Percentiles rank a stretch among this genome's conserved stretches.
phyloP scores from a whole-genome alignment of 108 stramenopile genomes.

The Nitzschia sp. region DNA sequence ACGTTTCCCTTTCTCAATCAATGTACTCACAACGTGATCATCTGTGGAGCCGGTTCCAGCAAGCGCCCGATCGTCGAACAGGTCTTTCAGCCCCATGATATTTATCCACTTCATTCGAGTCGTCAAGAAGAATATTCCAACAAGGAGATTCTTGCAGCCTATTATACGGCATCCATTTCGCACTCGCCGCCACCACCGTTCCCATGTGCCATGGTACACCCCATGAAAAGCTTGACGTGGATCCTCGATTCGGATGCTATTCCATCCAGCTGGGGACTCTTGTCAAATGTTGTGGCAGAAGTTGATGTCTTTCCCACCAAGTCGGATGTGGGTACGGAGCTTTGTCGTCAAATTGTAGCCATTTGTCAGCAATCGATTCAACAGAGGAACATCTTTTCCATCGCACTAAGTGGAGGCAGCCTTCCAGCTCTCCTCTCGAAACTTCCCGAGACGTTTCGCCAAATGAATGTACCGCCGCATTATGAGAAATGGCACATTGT shows the following conservation, averaged over 20 bases:
- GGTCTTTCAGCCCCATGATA: constrained; percentile 37
- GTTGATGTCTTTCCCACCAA: neutral
- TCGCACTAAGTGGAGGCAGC: constrained; percentile 93
- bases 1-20: constrained; percentile 82
- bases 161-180: neutral
- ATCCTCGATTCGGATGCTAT: constrained; percentile 73
- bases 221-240: constrained; percentile 53
- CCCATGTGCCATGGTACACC: constrained; percentile 76
- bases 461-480: constrained; percentile 32
- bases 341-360: neutral
- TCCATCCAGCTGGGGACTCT: neutral
- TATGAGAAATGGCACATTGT: constrained; percentile 83
- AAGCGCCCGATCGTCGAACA: constrained; percentile 63
- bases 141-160: neutral
- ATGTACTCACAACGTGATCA: constrained; percentile 64
- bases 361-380: constrained; percentile 22
- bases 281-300: neutral
- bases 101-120: neutral
- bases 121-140: no score
- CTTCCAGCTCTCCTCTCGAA: constrained; percentile 69
- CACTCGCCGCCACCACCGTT: constrained; percentile 69
- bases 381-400: constrained; percentile 51
- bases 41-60: constrained; percentile 76
- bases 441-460: constrained; percentile 41
- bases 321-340: neutral